Base-by-base conservation (phyloP, 257 asterid genomes). In the Hygrophila difformis region DNA sequence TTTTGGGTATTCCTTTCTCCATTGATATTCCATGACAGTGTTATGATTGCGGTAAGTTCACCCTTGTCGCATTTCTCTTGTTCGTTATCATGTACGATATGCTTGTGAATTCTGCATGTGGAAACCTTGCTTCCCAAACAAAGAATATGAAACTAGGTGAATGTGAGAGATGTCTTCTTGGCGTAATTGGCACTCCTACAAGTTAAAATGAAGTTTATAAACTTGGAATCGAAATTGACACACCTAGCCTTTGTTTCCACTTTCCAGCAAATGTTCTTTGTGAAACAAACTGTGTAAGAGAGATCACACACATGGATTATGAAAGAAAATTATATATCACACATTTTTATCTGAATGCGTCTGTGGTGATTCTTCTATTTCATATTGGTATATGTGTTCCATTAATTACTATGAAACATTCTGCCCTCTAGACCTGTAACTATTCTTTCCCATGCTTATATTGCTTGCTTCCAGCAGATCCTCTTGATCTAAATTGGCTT, bases 1-100 rank as follows among this genome's bases (percentile, higher is more conserved):
- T 91, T 91, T 63, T 91, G 98, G 98, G 98, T 85, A 63, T 91
- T 91, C 82, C 75, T 86, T 33, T 91, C 98, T 18, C 98, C 98
- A 19, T 47, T 57, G 33, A 91, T 91, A 74, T 91, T 91, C 86
- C 94, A 78, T 47, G 87, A 83, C 67, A 91, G 98, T 31, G 98
- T 91, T 65, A 91, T 91, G 98, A 86, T 91, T 52, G 80, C 84
- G 40, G 98, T 91, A 68, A 72, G 96, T 62, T 41, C 53, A 34
- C 24, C 4, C 33, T 24, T 40, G 56, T 12, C 1, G 34, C 35
- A 12, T 40, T 52, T 28, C 44, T 60, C 4, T 47, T 49, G 44
- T 43, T 35, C 51, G 21, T 39, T 44, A 51, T 24, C 41, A n/a
- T 48, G 26, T 13, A 23, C 19, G 11, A 35, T 48, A 20, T 19